A percentile compares a stretch with the other conserved stretches of the same genome.
Evolutionary conservation across 2,329 filamentous ascomycete species (phyloP).

Genomic region (Venturia pyrina): DNA sequence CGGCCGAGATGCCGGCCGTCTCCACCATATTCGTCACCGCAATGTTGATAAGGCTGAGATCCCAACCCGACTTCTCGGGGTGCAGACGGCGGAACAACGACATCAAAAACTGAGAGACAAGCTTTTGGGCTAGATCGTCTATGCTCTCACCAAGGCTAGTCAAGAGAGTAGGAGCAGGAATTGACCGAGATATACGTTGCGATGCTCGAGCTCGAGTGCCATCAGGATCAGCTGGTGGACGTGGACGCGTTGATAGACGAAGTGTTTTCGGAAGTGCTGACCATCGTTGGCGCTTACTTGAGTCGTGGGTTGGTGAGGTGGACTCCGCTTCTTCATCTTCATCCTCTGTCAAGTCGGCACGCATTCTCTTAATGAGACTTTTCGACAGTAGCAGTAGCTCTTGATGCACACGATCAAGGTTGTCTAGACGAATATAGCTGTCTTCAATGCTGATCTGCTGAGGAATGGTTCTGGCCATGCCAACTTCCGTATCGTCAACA

Average conservation of each 20-base stretch:
- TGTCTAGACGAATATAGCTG: constrained; percentile 63
- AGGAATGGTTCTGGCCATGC: constrained; percentile 60
- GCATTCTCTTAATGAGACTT: constrained; percentile 70
- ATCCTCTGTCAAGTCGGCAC: constrained; percentile 57
- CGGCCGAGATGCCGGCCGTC: constrained; percentile 36
- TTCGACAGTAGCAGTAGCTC: constrained; percentile 59
- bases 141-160: constrained; percentile 53
- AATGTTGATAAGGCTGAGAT: constrained; percentile 74
- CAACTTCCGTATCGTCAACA: constrained; percentile 65
- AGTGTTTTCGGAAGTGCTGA: constrained; percentile 71
- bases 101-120: constrained; percentile 59
- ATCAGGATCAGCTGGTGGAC: constrained; percentile 40
- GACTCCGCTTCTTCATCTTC: constrained; percentile 24
- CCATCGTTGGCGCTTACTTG: constrained; percentile 41
- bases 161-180: constrained; percentile 61
- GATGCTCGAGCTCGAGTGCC: constrained; percentile 48
- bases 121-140: constrained; percentile 52
- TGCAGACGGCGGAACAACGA: constrained; percentile 68
- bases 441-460: constrained; percentile 93
- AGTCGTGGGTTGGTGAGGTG: background rate
- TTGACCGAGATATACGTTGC: constrained; percentile 66
- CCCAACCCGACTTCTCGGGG: constrained; percentile 60
- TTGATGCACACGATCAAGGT: constrained; percentile 50
- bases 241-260: constrained; percentile 66
- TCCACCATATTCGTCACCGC: constrained; percentile 74